Evolutionary conservation across 2,329 filamentous ascomycete species (phyloP), one percentile per base, ranked within the genome.

Genomic region (Penicillium occitanis): DNA sequence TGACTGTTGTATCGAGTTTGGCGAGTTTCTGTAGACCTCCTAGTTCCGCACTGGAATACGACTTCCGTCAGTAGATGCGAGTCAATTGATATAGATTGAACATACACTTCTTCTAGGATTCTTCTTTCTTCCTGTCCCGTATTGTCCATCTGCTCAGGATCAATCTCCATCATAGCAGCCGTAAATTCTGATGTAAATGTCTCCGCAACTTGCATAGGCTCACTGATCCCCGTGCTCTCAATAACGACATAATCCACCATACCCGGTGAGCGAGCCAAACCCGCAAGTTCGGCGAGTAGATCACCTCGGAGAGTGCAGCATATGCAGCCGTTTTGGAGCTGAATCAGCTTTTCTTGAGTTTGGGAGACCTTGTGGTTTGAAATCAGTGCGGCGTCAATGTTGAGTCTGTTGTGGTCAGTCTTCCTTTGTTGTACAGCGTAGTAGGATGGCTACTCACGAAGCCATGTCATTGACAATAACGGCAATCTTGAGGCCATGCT

Each of bases 381-480:
- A 53, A 90, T 86, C 0, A 89, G 77, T 5, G 86, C 82, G 0
- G 87, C 88, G 66, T 91, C 88, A 69, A 90, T 86, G 69, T 90
- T 90, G 61, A 90, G 79, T 0, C 85, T 86, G 33, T 0, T 30
- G 30, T 19, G 25, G 25, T 53, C 48, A 53, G 48, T 30, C 2
- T 48, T 22, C 10, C 8, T 11, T 5, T 22, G 10, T 2, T 22
- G 8, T 3, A 48, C 13, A 19, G 42, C 2, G 13, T 0, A 3
- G 0, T 1, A 2, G 8, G 3, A 19, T 0, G 19, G 14, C 17
- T 11, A 76, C 82, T 70, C 60, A 85, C 83, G 83, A 82, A 68
- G 86, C 86, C 77, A 91, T 90, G 67, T 91, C 90, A 69, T 92
- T 91, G 44, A 92, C 89, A 25, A 91, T 89, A 14, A 91, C 86